Evolutionary conservation across 2,329 filamentous ascomycete genomes (phyloP).

Genomic region (Cladophialophora psammophila): DNA sequence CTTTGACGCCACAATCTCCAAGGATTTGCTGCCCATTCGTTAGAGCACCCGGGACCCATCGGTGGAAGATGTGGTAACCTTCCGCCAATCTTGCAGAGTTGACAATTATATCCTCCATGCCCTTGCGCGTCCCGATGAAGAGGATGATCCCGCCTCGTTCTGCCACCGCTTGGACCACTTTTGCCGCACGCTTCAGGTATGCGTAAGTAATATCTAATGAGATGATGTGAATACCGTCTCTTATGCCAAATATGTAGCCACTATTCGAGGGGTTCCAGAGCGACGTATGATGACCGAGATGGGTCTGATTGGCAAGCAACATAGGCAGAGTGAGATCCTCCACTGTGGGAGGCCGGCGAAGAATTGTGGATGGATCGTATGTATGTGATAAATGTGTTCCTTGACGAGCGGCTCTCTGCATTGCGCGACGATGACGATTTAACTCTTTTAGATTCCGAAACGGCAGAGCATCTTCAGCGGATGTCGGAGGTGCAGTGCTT

Average conservation of each 20-base stretch:
- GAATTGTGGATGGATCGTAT: slow-evolving; percentile 36
- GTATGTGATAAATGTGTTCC: slow-evolving; percentile 31
- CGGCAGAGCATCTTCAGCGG: slow-evolving; percentile 9
- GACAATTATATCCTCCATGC: slow-evolving; percentile 81
- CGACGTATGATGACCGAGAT: slow-evolving; percentile 88
- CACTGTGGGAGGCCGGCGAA: slow-evolving; percentile 75
- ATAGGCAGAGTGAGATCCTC: slow-evolving; percentile 88
- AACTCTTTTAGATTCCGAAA: slow-evolving; percentile 26
- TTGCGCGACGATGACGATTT: slow-evolving; percentile 23
- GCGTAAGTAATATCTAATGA: slow-evolving; percentile 87
- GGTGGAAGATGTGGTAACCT: slow-evolving; percentile 87
- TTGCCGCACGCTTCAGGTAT: slow-evolving; percentile 89
- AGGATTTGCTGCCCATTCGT: slow-evolving; percentile 93
- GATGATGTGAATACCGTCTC: slow-evolving; percentile 91
- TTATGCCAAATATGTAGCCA: slow-evolving; percentile 89
- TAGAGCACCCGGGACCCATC: slow-evolving; percentile 90
- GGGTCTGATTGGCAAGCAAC: slow-evolving; percentile 83
- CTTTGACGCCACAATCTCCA: slow-evolving; percentile 70
- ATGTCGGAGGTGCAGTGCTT: not conserved
- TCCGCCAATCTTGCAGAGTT: slow-evolving; percentile 78
- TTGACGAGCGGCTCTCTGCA: slow-evolving; percentile 18
- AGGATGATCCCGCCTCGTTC: slow-evolving; percentile 83
- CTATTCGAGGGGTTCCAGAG: slow-evolving; percentile 96
- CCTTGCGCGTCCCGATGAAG: slow-evolving; percentile 85
- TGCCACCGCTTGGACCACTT: slow-evolving; percentile 86